phyloP scores from a whole-genome alignment of 805 yeast genomes.

The Lipomyces japonicus region DNA sequence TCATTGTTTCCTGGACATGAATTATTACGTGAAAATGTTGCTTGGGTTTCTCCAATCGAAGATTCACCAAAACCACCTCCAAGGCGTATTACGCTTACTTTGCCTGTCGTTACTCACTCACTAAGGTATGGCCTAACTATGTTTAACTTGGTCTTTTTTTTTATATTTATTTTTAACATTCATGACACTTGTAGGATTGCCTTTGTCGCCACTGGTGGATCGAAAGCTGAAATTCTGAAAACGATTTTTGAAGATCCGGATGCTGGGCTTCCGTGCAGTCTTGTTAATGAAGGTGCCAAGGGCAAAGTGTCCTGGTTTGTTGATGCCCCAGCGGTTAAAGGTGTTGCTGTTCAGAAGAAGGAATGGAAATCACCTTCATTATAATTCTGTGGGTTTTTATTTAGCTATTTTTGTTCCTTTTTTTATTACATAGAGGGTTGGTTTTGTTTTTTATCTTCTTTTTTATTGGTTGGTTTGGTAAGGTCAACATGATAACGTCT shows the following conservation, averaged over 20 bases:
- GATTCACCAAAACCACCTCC: conserved; percentile 88
- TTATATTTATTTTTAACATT: not conserved
- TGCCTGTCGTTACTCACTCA: conserved; percentile 93
- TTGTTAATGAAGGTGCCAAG: conserved; percentile 94
- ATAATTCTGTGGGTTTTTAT: conserved; percentile 1
- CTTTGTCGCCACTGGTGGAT: conserved; percentile 93
- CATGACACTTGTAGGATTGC: conserved; percentile 60
- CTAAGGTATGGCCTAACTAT: conserved; percentile 10
- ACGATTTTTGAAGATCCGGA: conserved; percentile 96
- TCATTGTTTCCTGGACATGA: conserved; percentile 93
- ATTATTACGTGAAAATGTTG: conserved; percentile 79
- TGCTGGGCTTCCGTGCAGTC: conserved; percentile 88
- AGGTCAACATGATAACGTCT: too few relatives aligned
- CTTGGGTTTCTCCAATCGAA: conserved; percentile 92
- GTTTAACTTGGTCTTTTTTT: not conserved
- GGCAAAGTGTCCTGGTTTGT: conserved; percentile 97
- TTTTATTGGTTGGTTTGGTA: not conserved
- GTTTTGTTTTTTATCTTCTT: not conserved
- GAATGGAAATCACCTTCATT: conserved; percentile 27
- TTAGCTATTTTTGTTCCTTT: not conserved
- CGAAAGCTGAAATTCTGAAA: conserved; percentile 87
- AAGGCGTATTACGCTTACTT: conserved; percentile 80
- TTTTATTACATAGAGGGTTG: not conserved
- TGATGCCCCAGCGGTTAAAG: conserved; percentile 52
- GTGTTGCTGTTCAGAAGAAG: conserved; percentile 28